Evolutionary conservation across 2,329 filamentous ascomycete species (phyloP).

Genomic region (Cladosporium sp.): DNA sequence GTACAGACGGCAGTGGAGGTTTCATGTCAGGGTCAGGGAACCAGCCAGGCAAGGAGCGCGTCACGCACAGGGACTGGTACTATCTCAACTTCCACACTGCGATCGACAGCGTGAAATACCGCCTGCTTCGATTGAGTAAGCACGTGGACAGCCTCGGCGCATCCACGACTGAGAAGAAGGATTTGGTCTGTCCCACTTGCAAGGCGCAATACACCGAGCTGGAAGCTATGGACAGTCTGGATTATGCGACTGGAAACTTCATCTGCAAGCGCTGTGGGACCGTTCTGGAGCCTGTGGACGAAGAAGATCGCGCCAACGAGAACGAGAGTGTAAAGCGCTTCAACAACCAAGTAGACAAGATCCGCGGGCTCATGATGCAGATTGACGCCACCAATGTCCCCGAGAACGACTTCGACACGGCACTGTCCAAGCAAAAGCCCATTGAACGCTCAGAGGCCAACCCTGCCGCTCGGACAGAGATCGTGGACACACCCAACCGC

Average conservation of each 20-base stretch:
- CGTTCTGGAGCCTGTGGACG: slow-evolving; percentile 55
- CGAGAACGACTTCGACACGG: slow-evolving; percentile 64
- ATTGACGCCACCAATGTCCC: slow-evolving; percentile 72
- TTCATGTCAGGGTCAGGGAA: slow-evolving; percentile 15
- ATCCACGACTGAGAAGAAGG: slow-evolving; percentile 76
- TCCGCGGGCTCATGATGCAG: slow-evolving; percentile 67
- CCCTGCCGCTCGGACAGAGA: slow-evolving; percentile 36
- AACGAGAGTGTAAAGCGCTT: slow-evolving; percentile 64
- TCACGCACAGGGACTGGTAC: slow-evolving; percentile 71
- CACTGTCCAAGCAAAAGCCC: slow-evolving; percentile 56
- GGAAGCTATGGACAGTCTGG: slow-evolving; percentile 75
- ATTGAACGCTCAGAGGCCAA: slow-evolving; percentile 62
- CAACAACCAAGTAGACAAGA: slow-evolving; percentile 73
- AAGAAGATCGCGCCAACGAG: slow-evolving; percentile 50
- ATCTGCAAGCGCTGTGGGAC: slow-evolving; percentile 72
- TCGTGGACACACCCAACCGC: slow-evolving; percentile 29
- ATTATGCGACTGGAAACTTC: slow-evolving; percentile 54
- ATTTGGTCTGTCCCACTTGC: slow-evolving; percentile 79
- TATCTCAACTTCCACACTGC: slow-evolving; percentile 93
- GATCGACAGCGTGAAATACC: slow-evolving; percentile 94
- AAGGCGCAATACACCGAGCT: slow-evolving; percentile 81
- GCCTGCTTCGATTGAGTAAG: slow-evolving; percentile 80
- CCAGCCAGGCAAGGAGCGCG: slow-evolving; percentile 28
- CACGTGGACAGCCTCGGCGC: slow-evolving; percentile 78
- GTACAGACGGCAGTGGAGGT: slow-evolving; percentile 27